Base-by-base conservation (phyloP, 768 basidiomycete species). In the Lentinula raphanica region DNA sequence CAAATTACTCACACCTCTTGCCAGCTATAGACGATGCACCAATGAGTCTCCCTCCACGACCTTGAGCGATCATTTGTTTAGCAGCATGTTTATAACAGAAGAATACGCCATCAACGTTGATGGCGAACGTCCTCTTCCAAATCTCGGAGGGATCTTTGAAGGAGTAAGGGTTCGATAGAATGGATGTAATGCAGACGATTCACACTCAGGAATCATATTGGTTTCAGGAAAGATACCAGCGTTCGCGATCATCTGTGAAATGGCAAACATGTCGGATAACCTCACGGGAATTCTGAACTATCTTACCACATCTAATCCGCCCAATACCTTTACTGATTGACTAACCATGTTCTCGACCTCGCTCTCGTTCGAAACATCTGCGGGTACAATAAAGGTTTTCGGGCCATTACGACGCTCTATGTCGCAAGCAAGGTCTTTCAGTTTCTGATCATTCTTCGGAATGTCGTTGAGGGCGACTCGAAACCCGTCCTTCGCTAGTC, bases 41-140 rank as follows among this genome's bases (percentile, higher is more conserved):
- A 13, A 77, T 64, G 1, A 76, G 69, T 7, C 73, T 59, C 1
- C 75, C 73, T 0, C 74, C 72, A 1, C 63, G 64, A 0, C 74
- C 73, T 62, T 74, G 76, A 28, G 61, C 59, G 40, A 76, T 64
- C 71, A 76, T 71, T 44, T 75, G 67, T 17, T 48, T 17, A 4
- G 71, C 72, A 7, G 75, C 75, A 36, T 71, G 65, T 56, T 73
- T 72, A 65, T 72, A 76, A 57, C 71, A 70, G 17, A 73, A 59
- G 58, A 74, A 72, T 11, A 65, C 48, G 2, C 70, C 71, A 3
- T 66, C 62, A 0, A 63, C 65, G 46, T 76, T 76, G 53, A 74
- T 62, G n/a, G 55, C 50, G 39, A 70, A 61, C 0, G 64, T 17
- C 11, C 49, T 56, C 32, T 73, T 67, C 36, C 59, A 65, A 2